Evolutionary conservation across 202 grass and related monocot genomes (phyloP).

Genomic region (Digitaria exilis): DNA sequence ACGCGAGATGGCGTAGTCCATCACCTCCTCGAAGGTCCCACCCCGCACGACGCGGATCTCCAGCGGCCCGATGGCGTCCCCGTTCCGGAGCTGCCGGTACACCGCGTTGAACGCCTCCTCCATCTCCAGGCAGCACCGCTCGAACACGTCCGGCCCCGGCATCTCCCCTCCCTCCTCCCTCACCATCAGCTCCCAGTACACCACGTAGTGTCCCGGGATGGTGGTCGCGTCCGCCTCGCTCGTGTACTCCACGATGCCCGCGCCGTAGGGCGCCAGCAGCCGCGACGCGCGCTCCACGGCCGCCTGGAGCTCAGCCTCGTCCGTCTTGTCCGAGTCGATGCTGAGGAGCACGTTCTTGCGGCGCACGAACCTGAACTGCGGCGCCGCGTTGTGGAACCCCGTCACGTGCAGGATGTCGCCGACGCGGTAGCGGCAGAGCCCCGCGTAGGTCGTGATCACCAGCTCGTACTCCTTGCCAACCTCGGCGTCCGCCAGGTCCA

Average conservation of each 20-base stretch:
- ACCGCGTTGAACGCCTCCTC: constrained; percentile 96
- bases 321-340: constrained; percentile 95
- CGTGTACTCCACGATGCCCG: constrained; percentile 87
- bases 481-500: constrained; percentile 76
- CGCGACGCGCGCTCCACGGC: constrained; percentile 72
- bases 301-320: constrained; percentile 86
- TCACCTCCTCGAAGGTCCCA: constrained; percentile 95
- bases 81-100: constrained; percentile 74
- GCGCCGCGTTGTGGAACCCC: constrained; percentile 85
- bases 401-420: constrained; percentile 82
- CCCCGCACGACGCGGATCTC: constrained; percentile 76
- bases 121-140: constrained; percentile 95
- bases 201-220: constrained; percentile 95
- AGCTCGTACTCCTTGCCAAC: constrained; percentile 85
- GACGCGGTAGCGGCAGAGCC: constrained; percentile 80
- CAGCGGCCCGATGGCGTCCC: constrained; percentile 87
- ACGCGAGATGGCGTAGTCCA: constrained; percentile 94
- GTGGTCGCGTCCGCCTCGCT: constrained; percentile 71
- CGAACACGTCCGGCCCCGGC: constrained; percentile 61
- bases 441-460: constrained; percentile 89
- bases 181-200: constrained; percentile 96
- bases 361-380: constrained; percentile 82
- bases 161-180: constrained; percentile 32
- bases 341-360: constrained; percentile 90
- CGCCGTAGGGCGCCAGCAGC: constrained; percentile 62